Evolutionary conservation across 2,329 filamentous ascomycete genomes (phyloP), one percentile per base, ranked within the genome.

Genomic region (Fusarium pseudograminearum): DNA sequence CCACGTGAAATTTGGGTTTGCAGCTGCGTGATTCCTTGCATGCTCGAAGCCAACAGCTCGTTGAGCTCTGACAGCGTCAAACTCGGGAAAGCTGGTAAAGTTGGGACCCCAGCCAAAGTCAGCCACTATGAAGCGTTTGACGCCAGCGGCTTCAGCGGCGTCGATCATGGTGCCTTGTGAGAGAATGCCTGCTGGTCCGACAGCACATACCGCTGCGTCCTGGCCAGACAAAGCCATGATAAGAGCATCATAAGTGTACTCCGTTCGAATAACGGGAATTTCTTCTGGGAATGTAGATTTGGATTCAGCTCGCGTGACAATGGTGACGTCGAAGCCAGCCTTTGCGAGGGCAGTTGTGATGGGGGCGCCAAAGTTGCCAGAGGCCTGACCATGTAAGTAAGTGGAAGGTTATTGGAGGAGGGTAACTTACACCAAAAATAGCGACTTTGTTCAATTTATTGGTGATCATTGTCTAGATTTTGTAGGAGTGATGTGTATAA

Each of bases 311-410:
- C 68, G 59, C 4, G 64, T 71, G 30, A 70, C 56, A n/a, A 70
- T 46, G 2, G 67, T 70, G 5, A 69, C 33, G 1, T 57, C 12
- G 12, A 71, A 70, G 16, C 55, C 52, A 7, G 55, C 64, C 20
- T 61, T 42, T 22, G 6, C 53, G 12, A 70, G 67, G 18, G 67
- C 67, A 9, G 59, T 45, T 15, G 67, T 70, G 30, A 70, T 70
- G 16, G 67, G 67, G 1, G 64, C 52, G 30, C 67, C 67, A 11
- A 70, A 71, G 47, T 71, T 71, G 5, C 67, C 67, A n/a, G 67
- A 65, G 10, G 67, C 67, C 67, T 70, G 7, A 8, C 7, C 14
- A 18, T 1, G 20, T 70, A 52, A 71, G 58, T 33, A 2, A 22
- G n/a, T 20, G 2, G 0, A 7, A 1, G 1, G 4, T 1, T 8